Evolutionary conservation across 345 rosid genomes (phyloP), one percentile per base, ranked within the genome.

Genomic region (Cardiospermum halicacabum): DNA sequence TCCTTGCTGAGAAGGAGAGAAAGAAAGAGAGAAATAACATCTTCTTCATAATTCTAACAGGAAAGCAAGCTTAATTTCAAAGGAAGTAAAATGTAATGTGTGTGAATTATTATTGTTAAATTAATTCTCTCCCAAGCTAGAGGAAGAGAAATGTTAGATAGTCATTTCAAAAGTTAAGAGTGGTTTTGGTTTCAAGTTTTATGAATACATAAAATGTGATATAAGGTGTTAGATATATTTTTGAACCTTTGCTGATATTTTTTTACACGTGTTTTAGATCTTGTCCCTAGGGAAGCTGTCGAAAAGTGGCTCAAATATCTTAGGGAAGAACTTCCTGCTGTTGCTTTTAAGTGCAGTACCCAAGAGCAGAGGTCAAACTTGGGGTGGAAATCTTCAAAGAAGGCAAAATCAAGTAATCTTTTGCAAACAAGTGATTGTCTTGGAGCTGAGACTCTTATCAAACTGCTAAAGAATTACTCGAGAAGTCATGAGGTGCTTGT

Each of bases 401-500:
- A 80, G 40, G 76, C 84, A 39, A 94, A 85, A 74, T 77, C 95
- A 11, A 91, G 85, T 77, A 83, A 69, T 67, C 16, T 80, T 58
- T 73, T 85, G 76, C 97, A 91, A 76, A 91, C 96, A 10, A 94
- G 97, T 72, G 97, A 94, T 67, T 94, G 99, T 75, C 96, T 94
- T 68, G 97, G 97, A 68, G 99, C 99, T 37, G 96, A 91, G 60
- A 87, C 96, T 58, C 97, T 91, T 34, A 75, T 91, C 69, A 94
- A 94, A 67, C 70, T 94, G 80, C 73, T 94, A 67, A 94, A 94
- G 72, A 91, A 89, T 72, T 94, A 91, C 80, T 89, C 96, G 2
- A 94, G 96, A 79, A 91, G 97, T 80, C 89, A 91, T 16, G 96
- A 91, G 87, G 97, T 91, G 74, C 39, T 59, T 67, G 50, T 12